phyloP scores from a whole-genome alignment of 2,329 filamentous ascomycete genomes.

The Neurospora crassa region DNA sequence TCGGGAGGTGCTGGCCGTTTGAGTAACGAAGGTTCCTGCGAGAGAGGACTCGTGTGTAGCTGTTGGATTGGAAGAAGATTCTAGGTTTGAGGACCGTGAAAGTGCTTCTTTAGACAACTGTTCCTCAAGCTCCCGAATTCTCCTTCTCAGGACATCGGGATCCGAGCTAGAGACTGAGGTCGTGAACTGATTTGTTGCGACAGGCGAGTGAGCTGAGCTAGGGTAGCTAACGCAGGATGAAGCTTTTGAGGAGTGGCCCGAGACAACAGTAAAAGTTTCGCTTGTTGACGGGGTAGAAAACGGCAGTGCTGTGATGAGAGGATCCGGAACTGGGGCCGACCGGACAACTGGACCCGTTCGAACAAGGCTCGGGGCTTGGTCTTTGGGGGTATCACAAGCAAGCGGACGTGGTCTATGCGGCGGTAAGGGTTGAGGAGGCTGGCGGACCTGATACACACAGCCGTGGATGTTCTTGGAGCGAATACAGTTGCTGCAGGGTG shows the following conservation, averaged over 20 bases:
- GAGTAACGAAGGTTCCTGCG: background rate
- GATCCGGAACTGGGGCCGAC: background rate
- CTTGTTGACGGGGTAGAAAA: background rate
- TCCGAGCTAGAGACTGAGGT: background rate
- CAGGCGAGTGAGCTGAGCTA: background rate
- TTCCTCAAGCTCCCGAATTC: conserved; percentile 22
- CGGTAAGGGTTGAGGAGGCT: background rate
- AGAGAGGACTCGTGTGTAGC: background rate
- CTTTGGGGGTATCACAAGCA: background rate
- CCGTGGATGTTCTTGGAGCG: conserved; percentile 23
- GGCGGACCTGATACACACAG: conserved; percentile 22
- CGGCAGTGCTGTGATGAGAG: background rate
- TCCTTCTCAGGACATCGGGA: background rate
- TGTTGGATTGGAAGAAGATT: background rate
- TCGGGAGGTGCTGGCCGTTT: conserved; percentile 28
- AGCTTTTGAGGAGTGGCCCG: background rate
- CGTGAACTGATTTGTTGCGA: background rate
- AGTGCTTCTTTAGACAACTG: conserved; percentile 24
- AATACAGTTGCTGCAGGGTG: conserved; percentile 32
- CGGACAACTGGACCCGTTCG: background rate
- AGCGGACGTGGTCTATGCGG: background rate
- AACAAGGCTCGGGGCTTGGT: background rate
- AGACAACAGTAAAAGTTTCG: background rate
- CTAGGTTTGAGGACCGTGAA: background rate
- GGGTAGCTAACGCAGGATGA: background rate